A percentile compares a stretch with the other conserved stretches of the same genome.
These are phyloP conservation scores for Scheffersomyces illinoinensis DNA, from an alignment of 1,139 yeast genomes.

Conservation along the genomic window DNA sequence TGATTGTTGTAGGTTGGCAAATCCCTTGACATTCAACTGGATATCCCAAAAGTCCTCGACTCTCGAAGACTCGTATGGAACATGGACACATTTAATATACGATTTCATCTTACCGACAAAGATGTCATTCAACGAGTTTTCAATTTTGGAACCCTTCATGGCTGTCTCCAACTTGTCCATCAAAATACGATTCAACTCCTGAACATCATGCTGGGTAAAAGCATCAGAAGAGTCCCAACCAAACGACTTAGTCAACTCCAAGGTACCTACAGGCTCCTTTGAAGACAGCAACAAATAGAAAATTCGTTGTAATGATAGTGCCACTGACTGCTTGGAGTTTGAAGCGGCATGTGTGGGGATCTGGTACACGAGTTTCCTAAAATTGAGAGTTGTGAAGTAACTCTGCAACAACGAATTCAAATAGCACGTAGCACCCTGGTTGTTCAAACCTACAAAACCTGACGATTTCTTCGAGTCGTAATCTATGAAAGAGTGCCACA, in stretches of 20 bases:
- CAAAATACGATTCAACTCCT: constrained; percentile 89
- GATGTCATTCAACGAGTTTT: constrained; percentile 73
- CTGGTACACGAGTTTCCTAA: constrained; percentile 82
- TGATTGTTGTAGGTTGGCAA: constrained; percentile 69
- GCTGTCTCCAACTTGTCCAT: constrained; percentile 93
- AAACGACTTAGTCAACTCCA: constrained; percentile 84
- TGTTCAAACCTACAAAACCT: constrained; percentile 89
- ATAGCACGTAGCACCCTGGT: constrained; percentile 98
- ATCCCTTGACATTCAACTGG: constrained; percentile 88
- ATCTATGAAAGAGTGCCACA: constrained; percentile 85
- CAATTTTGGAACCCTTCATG: constrained; percentile 88
- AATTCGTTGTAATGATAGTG: constrained; percentile 83
- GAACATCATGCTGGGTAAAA: constrained; percentile 97
- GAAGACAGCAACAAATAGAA: constrained; percentile 80
- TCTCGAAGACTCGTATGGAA: constrained; percentile 91
- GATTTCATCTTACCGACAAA: constrained; percentile 98
- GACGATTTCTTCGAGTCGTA: constrained; percentile 87
- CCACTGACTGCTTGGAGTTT: constrained; percentile 46
- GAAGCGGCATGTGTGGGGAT: constrained; percentile 61
- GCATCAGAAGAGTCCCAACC: constrained; percentile 98
- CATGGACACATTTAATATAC: constrained; percentile 87
- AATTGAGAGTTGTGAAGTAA: constrained; percentile 79
- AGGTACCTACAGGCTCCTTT: constrained; percentile 74
- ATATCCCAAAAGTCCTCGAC: constrained; percentile 98
- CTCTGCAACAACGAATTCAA: constrained; percentile 89